Evolutionary conservation across 305 asterid genomes (phyloP).

Genomic region (Fraxinus angustifolia): DNA sequence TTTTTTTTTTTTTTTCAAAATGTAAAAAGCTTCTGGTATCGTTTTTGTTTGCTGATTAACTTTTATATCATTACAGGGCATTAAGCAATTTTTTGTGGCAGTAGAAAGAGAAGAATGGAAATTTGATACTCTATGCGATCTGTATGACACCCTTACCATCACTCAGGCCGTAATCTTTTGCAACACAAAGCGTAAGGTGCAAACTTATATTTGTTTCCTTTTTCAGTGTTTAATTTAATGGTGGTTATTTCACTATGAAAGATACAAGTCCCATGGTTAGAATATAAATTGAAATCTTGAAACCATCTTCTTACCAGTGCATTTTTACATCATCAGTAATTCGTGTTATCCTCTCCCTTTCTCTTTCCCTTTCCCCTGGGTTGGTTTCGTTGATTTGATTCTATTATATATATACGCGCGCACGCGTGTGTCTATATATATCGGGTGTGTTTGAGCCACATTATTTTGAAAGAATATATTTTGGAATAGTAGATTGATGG

Average conservation of each 20-base stretch:
- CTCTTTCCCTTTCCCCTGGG: background rate
- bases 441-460: too few relatives aligned
- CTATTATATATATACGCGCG: background rate
- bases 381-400: background rate
- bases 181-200: constrained; percentile 23
- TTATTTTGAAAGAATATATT: too few relatives aligned
- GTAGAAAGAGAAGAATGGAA: constrained; percentile 98
- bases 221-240: background rate
- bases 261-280: background rate
- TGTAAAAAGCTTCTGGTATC: constrained; percentile 5
- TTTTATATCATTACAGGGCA: constrained; percentile 54
- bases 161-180: constrained; percentile 86
- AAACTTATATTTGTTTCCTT: background rate
- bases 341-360: background rate
- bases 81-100: constrained; percentile 94
- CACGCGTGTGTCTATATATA: too few relatives aligned
- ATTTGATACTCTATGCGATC: constrained; percentile 88
- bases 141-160: constrained; percentile 90
- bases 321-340: background rate
- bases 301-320: background rate
- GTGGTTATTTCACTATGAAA: background rate
- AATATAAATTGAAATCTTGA: background rate
- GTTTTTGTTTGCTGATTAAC: background rate
- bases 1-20: background rate
- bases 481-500: too few relatives aligned